Evolutionary conservation across 2,329 filamentous ascomycete species (phyloP).

Genomic region (Xylaria digitata): DNA sequence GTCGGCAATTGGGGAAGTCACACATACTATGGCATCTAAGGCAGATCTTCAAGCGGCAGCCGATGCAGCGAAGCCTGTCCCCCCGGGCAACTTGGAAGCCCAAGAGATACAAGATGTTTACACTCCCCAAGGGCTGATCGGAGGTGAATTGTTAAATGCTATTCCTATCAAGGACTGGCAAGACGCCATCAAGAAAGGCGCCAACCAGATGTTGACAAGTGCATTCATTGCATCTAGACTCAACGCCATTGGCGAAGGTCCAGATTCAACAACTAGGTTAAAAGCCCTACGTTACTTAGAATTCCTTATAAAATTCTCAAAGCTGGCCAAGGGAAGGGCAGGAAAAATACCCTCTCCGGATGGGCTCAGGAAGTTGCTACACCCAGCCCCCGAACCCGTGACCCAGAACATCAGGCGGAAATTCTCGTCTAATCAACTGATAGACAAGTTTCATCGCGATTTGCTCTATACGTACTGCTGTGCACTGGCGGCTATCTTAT

Average conservation of each 20-base stretch:
- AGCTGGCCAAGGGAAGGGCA: conserved; percentile 59
- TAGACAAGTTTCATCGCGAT: conserved; percentile 78
- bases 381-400: conserved; percentile 69
- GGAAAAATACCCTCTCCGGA: conserved; percentile 70
- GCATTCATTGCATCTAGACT: conserved; percentile 75
- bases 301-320: conserved; percentile 66
- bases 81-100: conserved; percentile 74
- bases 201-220: conserved; percentile 67
- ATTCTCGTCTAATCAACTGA: conserved; percentile 72
- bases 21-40: conserved; percentile 73
- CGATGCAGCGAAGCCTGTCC: conserved; percentile 78
- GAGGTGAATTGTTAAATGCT: conserved; percentile 72
- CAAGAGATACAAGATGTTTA: conserved; percentile 79
- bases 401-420: conserved; percentile 75
- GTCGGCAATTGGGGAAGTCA: conserved; percentile 69
- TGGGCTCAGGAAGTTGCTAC: conserved; percentile 67
- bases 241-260: conserved; percentile 63
- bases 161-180: conserved; percentile 81
- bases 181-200: conserved; percentile 69
- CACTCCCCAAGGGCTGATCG: conserved; percentile 72
- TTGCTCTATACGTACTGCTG: conserved; percentile 79
- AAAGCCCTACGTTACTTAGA: conserved; percentile 71
- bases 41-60: conserved; percentile 73
- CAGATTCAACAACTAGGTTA: conserved; percentile 63
- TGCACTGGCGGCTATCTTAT: conserved; percentile 75